phyloP scores from a whole-genome alignment of 306 rosid genomes.

The Cicer arietinum region DNA sequence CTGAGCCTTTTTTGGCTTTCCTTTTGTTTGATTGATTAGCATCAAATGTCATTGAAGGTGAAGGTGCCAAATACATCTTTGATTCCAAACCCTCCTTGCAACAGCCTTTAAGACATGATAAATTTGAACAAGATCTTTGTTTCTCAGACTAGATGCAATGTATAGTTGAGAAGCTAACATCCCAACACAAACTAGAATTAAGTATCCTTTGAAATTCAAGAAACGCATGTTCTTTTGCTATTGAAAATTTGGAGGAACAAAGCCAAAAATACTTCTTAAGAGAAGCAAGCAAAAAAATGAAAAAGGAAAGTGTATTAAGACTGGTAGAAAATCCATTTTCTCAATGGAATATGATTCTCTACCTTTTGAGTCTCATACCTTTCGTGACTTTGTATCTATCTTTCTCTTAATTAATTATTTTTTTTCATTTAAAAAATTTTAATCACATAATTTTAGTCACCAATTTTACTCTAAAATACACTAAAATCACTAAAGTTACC shows the following conservation, averaged over 20 bases:
- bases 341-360: no score
- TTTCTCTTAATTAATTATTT: no score
- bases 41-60: constrained; percentile 68
- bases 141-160: constrained; percentile 62
- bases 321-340: no score
- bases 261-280: constrained; percentile 19
- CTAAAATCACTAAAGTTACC: no score
- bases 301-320: not conserved
- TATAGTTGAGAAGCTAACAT: constrained; percentile 70
- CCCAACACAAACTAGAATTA: constrained; percentile 61
- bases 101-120: constrained; percentile 59
- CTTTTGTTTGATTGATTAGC: constrained; percentile 79
- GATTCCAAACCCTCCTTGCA: constrained; percentile 61
- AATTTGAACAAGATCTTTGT: constrained; percentile 62
- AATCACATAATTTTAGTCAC: no score
- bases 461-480: no score
- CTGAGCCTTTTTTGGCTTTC: constrained; percentile 74
- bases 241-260: constrained; percentile 39
- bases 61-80: constrained; percentile 67
- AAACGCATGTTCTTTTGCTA: constrained; percentile 54
- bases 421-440: no score
- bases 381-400: no score
- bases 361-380: no score
- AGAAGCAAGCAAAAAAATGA: constrained; percentile 44
- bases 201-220: constrained; percentile 54